A percentile compares a stretch with the other conserved stretches of the same genome.
phyloP scores from a whole-genome alignment of 108 stramenopile species.

The Skeletonema tropicum region DNA sequence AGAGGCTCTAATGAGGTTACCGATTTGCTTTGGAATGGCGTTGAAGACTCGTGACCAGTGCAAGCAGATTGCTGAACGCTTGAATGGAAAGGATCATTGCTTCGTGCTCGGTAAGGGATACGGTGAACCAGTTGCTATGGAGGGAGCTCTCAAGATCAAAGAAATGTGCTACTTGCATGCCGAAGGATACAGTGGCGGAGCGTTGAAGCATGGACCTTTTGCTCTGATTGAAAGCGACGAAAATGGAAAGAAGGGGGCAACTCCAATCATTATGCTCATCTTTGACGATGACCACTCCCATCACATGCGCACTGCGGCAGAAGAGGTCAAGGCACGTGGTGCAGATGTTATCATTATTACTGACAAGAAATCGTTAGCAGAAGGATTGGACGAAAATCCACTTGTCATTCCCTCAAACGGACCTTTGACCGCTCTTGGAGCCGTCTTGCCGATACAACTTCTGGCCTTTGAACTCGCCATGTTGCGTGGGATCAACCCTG shows the following conservation, averaged over 20 bases:
- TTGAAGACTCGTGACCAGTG: conserved; percentile 89
- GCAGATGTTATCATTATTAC: conserved; percentile 96
- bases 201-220: conserved; percentile 99
- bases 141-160: conserved; percentile 99
- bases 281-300: conserved; percentile 97
- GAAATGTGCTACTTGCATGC: conserved; percentile 99
- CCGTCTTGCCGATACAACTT: conserved; percentile 94
- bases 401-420: conserved; percentile 97
- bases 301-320: conserved; percentile 93
- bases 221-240: conserved; percentile 91
- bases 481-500: conserved; percentile 96
- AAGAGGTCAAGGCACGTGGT: conserved; percentile 97
- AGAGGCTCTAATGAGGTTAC: conserved; percentile 95
- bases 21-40: conserved; percentile 98
- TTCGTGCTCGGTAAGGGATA: conserved; percentile 97
- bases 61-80: conserved; percentile 73
- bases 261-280: conserved; percentile 98
- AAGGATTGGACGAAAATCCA: conserved; percentile 86
- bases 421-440: conserved; percentile 94
- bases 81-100: conserved; percentile 92
- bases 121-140: conserved; percentile 94
- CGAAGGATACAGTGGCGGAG: conserved; percentile 98
- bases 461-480: conserved; percentile 98
- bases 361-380: conserved; percentile 78
- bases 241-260: conserved; percentile 93